These are phyloP conservation scores for Saturnispora dispora DNA, from an alignment of 805 yeast genomes.

Conservation along the genomic window DNA sequence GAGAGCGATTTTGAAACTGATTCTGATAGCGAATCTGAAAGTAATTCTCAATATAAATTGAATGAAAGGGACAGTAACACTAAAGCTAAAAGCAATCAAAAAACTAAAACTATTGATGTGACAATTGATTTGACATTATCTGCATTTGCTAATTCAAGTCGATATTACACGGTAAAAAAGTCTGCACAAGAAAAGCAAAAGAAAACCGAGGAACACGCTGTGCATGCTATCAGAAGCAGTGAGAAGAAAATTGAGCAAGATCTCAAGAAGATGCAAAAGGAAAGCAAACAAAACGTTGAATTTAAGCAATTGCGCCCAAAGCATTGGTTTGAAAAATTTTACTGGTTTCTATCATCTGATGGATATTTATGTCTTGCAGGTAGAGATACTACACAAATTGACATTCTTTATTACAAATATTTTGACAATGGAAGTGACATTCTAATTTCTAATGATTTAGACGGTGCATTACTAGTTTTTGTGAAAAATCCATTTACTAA, in stretches of 20 bases:
- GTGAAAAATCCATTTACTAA: conserved; percentile 70
- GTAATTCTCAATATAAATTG: conserved; percentile 26
- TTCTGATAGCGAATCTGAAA: conserved; percentile 28
- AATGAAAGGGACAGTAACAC: conserved; percentile 8
- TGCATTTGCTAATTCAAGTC: conserved; percentile 82
- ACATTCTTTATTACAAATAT: conserved; percentile 70
- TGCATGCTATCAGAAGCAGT: conserved; percentile 72
- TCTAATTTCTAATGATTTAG: conserved; percentile 65
- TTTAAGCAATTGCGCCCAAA: conserved; percentile 60
- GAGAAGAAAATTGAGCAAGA: conserved; percentile 70
- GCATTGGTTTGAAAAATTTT: conserved; percentile 88
- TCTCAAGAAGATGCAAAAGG: conserved; percentile 51
- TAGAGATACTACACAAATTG: conserved; percentile 69
- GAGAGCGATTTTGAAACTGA: conserved; percentile 30
- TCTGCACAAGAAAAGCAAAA: conserved; percentile 67
- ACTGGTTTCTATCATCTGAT: conserved; percentile 90
- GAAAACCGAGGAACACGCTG: conserved; percentile 70
- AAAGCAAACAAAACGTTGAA: conserved; percentile 38
- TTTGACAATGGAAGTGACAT: conserved; percentile 61
- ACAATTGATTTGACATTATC: conserved; percentile 61
- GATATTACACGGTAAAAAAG: conserved; percentile 70
- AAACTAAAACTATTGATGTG: conserved; percentile 34
- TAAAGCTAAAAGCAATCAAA: conserved; percentile 2
- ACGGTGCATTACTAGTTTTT: conserved; percentile 66
- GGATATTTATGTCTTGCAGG: conserved; percentile 84